Evolutionary conservation across 306 rosid species (phyloP), one percentile per base, ranked within the genome.

Genomic region (Fragaria ananassa): DNA sequence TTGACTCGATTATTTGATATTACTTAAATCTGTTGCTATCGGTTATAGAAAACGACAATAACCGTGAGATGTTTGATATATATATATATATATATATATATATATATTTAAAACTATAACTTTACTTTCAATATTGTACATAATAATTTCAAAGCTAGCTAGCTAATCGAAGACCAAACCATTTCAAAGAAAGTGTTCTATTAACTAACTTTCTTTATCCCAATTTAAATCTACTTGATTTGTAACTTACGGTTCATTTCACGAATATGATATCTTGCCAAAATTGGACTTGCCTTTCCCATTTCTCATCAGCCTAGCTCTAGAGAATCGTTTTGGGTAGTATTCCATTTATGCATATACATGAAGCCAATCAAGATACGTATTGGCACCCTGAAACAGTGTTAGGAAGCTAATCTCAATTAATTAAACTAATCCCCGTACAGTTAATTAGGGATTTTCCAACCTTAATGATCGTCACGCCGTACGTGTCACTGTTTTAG

Each of bases 401-500:
- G 9, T 31, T 31, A 31, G 44, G 21, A 62, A 31, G 42, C 42
- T 62, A 31, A 29, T 31, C 2, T 62, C 44, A 34, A 62, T 62
- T n/a, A 9, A 23, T 31, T 31, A 31, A 31, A 31, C 35, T 31
- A 31, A 31, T n/a, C 0, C 35, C 35, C 3, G 35, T 31, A 31
- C 3, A 31, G 35, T 31, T 31, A 31, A 31, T 31, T 31, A 0
- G 35, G 35, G 35, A 31, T 31, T 31, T 41, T 61, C 67, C 14
- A 61, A 61, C n/a, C 8, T 5, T 29, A 61, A 12, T 58, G 66
- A 60, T 61, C 67, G n/a, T 29, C 39, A 27, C 19, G 19, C 41
- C 67, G 67, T 61, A 62, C 67, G 67, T 29, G 67, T 62, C 67
- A 14, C 10, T 62, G 67, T 62, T 62, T 29, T 29, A 62, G 21